Conservation (phyloP, 208 protist species). For the Trypanosomatidae sp. region DNA sequence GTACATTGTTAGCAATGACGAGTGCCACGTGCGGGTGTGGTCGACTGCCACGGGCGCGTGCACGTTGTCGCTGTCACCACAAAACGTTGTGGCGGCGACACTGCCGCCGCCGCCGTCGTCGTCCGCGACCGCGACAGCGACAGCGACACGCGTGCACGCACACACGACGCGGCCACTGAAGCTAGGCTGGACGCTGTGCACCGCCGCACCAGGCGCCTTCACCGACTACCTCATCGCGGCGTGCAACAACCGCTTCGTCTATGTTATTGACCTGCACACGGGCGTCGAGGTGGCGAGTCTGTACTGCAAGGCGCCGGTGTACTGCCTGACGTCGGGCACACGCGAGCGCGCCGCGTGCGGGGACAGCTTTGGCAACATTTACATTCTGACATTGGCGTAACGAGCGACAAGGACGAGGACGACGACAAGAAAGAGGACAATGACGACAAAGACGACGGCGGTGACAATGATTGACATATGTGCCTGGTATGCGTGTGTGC, state of each 20-base stretch:
- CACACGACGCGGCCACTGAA: conserved; percentile 8
- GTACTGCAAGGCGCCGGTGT: conserved; percentile 81
- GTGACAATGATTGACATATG: neutral
- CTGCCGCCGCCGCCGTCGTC: conserved; percentile 2
- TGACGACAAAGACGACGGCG: neutral
- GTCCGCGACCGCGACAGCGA: neutral
- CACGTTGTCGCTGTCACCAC: conserved; percentile 31
- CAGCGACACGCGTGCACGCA: neutral
- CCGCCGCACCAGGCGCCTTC: conserved; percentile 58
- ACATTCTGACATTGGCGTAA: conserved; percentile 23
- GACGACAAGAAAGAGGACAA: conserved; percentile 6
- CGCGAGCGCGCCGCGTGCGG: conserved; percentile 42
- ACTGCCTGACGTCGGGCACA: conserved; percentile 60
- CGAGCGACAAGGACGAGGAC: neutral
- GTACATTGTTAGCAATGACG: conserved; percentile 85
- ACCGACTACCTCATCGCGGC: conserved; percentile 54
- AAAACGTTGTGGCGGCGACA: conserved; percentile 27
- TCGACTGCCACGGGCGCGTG: conserved; percentile 36
- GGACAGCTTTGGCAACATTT: conserved; percentile 86
- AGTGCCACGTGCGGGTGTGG: conserved; percentile 67
- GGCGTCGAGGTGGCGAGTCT: conserved; percentile 43
- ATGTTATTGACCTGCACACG: conserved; percentile 59
- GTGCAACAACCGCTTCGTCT: conserved; percentile 77
- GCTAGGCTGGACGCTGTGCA: conserved; percentile 67
- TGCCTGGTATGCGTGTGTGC: neutral